Evolutionary conservation across 2,329 filamentous ascomycete species (phyloP).

Genomic region (Dichotomopilus funicola): DNA sequence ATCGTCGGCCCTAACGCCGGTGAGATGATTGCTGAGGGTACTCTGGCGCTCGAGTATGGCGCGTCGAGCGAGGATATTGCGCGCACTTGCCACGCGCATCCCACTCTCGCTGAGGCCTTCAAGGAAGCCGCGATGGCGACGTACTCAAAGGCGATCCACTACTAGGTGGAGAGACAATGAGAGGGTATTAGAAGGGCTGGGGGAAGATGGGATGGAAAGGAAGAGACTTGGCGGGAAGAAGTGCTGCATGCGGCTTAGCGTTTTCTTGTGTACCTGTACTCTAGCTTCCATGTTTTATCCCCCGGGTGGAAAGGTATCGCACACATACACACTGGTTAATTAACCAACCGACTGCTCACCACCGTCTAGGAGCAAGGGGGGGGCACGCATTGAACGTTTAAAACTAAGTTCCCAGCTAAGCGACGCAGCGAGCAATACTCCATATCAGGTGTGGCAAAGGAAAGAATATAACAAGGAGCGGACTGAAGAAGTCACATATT

Average conservation of each 20-base stretch:
- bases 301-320: slow-evolving; percentile 13
- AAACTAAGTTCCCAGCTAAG: slow-evolving; percentile 4
- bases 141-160: slow-evolving; percentile 92
- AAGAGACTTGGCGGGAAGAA: too few species aligned
- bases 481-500: too few species aligned
- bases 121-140: slow-evolving; percentile 99
- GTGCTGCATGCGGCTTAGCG: neutral
- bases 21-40: slow-evolving; percentile 99
- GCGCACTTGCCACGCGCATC: slow-evolving; percentile 93
- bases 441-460: neutral
- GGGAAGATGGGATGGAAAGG: too few species aligned
- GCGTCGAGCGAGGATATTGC: slow-evolving; percentile 92
- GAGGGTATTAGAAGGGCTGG: neutral
- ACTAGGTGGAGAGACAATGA: slow-evolving; percentile 45
- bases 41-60: slow-evolving; percentile 91
- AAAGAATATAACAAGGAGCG: too few species aligned
- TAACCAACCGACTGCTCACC: neutral
- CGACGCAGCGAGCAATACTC: neutral
- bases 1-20: slow-evolving; percentile 94
- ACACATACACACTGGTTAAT: slow-evolving; percentile 21
- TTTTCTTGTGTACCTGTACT: slow-evolving; percentile 25
- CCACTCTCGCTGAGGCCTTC: slow-evolving; percentile 93
- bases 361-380: too few species aligned
- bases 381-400: slow-evolving; percentile 11
- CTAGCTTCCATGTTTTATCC: slow-evolving; percentile 19